phyloP scores from a whole-genome alignment of 2,329 filamentous ascomycete species.

The Pseudocercospora macadamiae region DNA sequence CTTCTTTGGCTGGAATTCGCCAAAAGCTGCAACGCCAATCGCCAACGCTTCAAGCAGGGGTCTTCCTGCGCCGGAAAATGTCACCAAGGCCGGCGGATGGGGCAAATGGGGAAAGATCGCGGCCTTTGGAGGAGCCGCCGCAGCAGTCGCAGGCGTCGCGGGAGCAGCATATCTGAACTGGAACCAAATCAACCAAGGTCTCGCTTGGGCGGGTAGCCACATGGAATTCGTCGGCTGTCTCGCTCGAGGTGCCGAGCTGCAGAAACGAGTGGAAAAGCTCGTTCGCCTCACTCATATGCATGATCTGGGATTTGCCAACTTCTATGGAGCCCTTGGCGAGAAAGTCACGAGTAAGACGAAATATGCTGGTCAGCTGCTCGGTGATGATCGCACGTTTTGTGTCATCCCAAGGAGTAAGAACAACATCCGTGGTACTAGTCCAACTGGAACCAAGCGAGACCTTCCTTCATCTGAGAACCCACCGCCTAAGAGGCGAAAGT shows the following conservation, averaged over 20 bases:
- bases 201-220: conserved; percentile 83
- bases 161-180: conserved; percentile 85
- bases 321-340: conserved; percentile 82
- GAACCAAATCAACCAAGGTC: conserved; percentile 75
- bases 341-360: conserved; percentile 56
- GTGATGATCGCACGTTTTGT: conserved; percentile 83
- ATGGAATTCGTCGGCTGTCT: conserved; percentile 92
- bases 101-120: conserved; percentile 64
- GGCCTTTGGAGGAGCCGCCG: conserved; percentile 79
- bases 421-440: conserved; percentile 16
- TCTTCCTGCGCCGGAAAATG: conserved; percentile 31
- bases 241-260: conserved; percentile 79
- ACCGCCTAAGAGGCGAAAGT: conserved; percentile 18
- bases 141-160: conserved; percentile 78
- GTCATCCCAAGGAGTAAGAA: conserved; percentile 64
- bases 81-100: conserved; percentile 32
- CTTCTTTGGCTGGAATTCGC: conserved; percentile 53
- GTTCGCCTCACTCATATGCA: conserved; percentile 66
- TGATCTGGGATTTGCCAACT: conserved; percentile 76
- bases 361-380: conserved; percentile 55
- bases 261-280: conserved; percentile 70
- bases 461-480: conserved; percentile 13
- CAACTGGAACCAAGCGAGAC: conserved; percentile 31
- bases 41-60: conserved; percentile 35
- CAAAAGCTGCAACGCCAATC: conserved; percentile 26